A percentile compares a stretch with the other conserved stretches of the same genome.
Conservation (phyloP, 192 early-diverging fungal genomes). For the Coemansia furcata region DNA sequence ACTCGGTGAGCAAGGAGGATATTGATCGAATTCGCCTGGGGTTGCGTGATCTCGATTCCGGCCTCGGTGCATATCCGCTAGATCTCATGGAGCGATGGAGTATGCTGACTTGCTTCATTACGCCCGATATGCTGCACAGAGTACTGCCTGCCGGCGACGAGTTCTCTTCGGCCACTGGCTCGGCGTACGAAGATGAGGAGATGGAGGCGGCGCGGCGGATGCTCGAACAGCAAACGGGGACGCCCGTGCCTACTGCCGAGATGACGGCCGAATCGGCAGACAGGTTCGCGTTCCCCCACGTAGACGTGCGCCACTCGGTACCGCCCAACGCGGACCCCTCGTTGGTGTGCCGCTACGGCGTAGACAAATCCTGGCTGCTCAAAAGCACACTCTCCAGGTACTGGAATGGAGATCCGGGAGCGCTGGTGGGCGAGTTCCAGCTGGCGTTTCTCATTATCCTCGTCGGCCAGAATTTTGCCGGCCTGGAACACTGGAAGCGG, state of each 20-base stretch:
- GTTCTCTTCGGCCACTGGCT: slow-evolving; percentile 49
- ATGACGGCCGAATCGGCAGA: slow-evolving; percentile 1
- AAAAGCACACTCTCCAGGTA: background rate
- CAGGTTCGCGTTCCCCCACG: slow-evolving; percentile 60
- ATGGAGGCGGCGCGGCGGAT: slow-evolving; percentile 23
- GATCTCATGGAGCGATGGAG: slow-evolving; percentile 70
- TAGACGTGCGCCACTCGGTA: slow-evolving; percentile 83
- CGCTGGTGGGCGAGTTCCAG: slow-evolving; percentile 78
- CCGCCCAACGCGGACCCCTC: slow-evolving; percentile 63
- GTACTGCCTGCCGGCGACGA: slow-evolving; percentile 54
- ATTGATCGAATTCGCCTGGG: slow-evolving; percentile 63
- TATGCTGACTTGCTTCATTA: slow-evolving; percentile 70
- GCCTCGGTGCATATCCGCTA: slow-evolving; percentile 80
- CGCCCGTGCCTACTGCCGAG: background rate
- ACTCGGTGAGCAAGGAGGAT: slow-evolving; percentile 61
- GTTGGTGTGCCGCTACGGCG: slow-evolving; percentile 73
- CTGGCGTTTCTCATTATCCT: slow-evolving; percentile 77
- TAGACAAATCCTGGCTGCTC: slow-evolving; percentile 89
- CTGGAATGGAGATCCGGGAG: slow-evolving; percentile 37
- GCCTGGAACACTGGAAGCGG: slow-evolving; percentile 85
- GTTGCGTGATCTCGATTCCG: slow-evolving; percentile 75
- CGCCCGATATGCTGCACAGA: slow-evolving; percentile 30
- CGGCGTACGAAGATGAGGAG: slow-evolving; percentile 64
- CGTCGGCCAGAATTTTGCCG: slow-evolving; percentile 78
- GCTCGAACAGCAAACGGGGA: slow-evolving; percentile 6